Evolutionary conservation across 2,329 filamentous ascomycete genomes (phyloP), one percentile per base, ranked within the genome.

Genomic region (Cordyceps militaris): DNA sequence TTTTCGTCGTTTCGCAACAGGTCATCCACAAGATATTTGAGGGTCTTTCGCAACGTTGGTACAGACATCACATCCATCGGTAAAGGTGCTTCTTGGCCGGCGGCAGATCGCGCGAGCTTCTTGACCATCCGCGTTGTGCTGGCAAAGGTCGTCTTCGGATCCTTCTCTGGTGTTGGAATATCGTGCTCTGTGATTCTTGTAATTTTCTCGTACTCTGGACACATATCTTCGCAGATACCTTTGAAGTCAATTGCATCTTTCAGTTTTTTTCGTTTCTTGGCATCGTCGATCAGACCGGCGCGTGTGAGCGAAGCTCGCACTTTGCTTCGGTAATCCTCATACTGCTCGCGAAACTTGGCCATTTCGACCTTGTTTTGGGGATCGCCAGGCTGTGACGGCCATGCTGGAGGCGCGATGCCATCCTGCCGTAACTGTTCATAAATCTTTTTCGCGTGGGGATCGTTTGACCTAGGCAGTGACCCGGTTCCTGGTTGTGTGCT

Each of bases 181-280:
- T 86, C 81, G 63, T 77, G 73, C 66, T 87, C 82, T 49, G 79
- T 79, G 57, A 87, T 86, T 60, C 84, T 77, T 51, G 76, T 81
- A 34, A 85, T 78, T 66, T 81, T 81, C 66, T 88, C 85, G 67
- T 81, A 86, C 61, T 86, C 81, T 5, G 85, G 85, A 60, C 85
- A 88, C 84, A 87, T 87, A 26, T 85, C 81, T 63, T 87, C 82
- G 64, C 84, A 87, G 47, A 84, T 85, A 14, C 85, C 85, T 66
- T 84, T 84, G 66, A 88, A 88, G 43, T 81, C 78, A 49, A 87
- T 82, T 7, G 85, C 85, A 65, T 87, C 79, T 59, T 81, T 77
- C 8, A 88, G 74, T 19, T 76, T 79, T 65, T 84, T 83, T 57
- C 80, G 79, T 63, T 83, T 81, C 32, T 85, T 79, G 3, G 84